Evolutionary conservation across 1,139 yeast genomes (phyloP).

Genomic region (Debaryomycetaceae sp.): DNA sequence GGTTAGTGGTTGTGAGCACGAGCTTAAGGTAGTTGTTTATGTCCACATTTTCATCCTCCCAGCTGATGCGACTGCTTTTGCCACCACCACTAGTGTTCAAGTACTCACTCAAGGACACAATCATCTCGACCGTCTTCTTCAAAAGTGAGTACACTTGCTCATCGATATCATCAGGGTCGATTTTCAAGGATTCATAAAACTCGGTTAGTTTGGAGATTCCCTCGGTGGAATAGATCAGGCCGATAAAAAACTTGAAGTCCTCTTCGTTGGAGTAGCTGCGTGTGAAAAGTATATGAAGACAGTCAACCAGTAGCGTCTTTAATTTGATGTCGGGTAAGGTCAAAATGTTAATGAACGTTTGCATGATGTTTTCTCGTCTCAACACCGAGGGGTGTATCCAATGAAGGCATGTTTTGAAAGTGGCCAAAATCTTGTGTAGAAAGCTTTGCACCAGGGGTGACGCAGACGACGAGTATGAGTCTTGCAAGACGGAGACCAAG

Average conservation of each 20-base stretch:
- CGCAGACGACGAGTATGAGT: slow-evolving; percentile 26
- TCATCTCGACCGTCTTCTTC: slow-evolving; percentile 90
- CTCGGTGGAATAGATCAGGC: slow-evolving; percentile 67
- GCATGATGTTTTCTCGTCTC: slow-evolving; percentile 61
- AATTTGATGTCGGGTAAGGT: slow-evolving; percentile 59
- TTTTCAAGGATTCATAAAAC: slow-evolving; percentile 58
- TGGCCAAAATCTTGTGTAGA: slow-evolving; percentile 68
- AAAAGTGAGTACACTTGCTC: slow-evolving; percentile 73
- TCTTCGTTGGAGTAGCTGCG: slow-evolving; percentile 65
- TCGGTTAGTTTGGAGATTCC: slow-evolving; percentile 65
- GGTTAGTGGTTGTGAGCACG: slow-evolving; percentile 75
- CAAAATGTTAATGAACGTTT: slow-evolving; percentile 59
- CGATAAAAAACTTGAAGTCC: slow-evolving; percentile 77
- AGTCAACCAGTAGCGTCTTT: slow-evolving; percentile 83
- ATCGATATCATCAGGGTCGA: slow-evolving; percentile 75
- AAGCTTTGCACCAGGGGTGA: slow-evolving; percentile 40
- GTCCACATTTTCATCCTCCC: slow-evolving; percentile 46
- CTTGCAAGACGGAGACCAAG: slow-evolving; percentile 48
- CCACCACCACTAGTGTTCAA: slow-evolving; percentile 34
- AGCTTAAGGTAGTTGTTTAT: slow-evolving; percentile 62
- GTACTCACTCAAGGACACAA: slow-evolving; percentile 82
- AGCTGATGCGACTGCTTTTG: slow-evolving; percentile 33
- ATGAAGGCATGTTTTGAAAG: slow-evolving; percentile 83
- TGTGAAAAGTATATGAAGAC: slow-evolving; percentile 83
- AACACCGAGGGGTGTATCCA: slow-evolving; percentile 85